A percentile compares a stretch with the other conserved stretches of the same genome.
Evolutionary conservation across 2,329 filamentous ascomycete genomes (phyloP).

Genomic region (Monosporascus sp.): DNA sequence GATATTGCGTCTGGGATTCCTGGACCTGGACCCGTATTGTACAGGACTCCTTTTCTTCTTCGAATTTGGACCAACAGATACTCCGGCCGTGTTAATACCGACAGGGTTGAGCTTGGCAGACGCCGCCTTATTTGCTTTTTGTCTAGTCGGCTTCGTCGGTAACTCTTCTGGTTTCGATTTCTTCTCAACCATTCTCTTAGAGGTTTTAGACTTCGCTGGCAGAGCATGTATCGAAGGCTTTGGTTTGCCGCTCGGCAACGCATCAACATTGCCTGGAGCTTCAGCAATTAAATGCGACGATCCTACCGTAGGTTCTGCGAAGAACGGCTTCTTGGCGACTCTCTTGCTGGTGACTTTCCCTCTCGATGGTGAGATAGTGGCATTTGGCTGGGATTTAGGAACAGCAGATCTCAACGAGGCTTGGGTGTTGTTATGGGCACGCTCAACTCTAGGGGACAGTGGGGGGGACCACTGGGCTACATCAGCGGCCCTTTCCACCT

Average conservation of each 20-base stretch:
- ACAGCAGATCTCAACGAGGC: too few relatives aligned
- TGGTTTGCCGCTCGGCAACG: neutral
- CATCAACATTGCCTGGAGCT: neutral
- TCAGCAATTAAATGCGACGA: neutral
- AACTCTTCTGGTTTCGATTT: neutral
- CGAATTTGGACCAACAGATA: conserved; percentile 6
- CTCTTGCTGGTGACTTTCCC: neutral
- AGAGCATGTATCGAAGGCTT: neutral
- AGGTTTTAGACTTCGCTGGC: neutral
- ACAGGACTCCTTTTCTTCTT: conserved; percentile 13
- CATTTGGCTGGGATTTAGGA: neutral
- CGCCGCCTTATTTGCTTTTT: neutral
- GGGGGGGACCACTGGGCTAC: too few relatives aligned
- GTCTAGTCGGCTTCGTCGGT: neutral
- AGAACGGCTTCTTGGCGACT: neutral
- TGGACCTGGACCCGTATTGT: neutral
- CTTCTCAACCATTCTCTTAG: neutral
- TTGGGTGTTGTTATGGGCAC: too few relatives aligned
- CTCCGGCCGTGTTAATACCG: neutral
- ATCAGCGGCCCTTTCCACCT: neutral
- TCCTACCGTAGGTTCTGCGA: neutral
- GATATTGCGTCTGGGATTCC: neutral
- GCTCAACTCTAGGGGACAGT: too few relatives aligned
- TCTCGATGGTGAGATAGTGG: neutral
- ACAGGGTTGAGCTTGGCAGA: neutral